phyloP scores from a whole-genome alignment of 2,329 filamentous ascomycete genomes.

The Clathrospora elynae region DNA sequence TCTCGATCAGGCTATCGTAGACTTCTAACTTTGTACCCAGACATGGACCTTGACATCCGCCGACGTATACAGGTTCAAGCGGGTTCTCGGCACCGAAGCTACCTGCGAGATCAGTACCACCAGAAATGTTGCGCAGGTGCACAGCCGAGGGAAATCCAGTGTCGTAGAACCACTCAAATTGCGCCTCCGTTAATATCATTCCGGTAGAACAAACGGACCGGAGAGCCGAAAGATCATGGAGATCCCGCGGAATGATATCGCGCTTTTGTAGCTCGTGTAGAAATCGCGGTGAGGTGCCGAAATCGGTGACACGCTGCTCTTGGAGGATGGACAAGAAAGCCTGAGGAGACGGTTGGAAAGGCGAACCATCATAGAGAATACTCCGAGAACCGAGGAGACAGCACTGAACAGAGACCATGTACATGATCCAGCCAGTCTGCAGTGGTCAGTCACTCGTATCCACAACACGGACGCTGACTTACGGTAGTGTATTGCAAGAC shows the following conservation, averaged over 20 bases:
- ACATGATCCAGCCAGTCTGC: constrained; percentile 78
- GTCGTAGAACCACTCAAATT: constrained; percentile 83
- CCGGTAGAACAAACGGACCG: constrained; percentile 72
- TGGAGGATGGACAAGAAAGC: constrained; percentile 67
- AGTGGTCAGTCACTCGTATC: not conserved
- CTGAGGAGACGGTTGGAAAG: constrained; percentile 71
- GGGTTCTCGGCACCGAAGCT: constrained; percentile 69
- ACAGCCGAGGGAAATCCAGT: constrained; percentile 68
- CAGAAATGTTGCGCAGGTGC: constrained; percentile 75
- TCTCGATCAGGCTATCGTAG: constrained; percentile 62
- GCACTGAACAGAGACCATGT: constrained; percentile 64
- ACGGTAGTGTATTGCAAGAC: constrained; percentile 63
- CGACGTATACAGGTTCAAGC: constrained; percentile 67
- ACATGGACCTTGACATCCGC: constrained; percentile 60
- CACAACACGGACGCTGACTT: constrained; percentile 13
- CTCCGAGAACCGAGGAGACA: constrained; percentile 65
- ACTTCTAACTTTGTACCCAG: constrained; percentile 62
- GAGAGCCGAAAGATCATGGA: constrained; percentile 67
- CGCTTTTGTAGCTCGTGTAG: constrained; percentile 73
- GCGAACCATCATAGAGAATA: constrained; percentile 82
- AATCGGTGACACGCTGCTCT: constrained; percentile 69
- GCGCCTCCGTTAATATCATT: constrained; percentile 77
- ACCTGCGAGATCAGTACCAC: constrained; percentile 76
- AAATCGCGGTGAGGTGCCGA: constrained; percentile 79
- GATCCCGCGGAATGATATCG: constrained; percentile 64